phyloP scores from a whole-genome alignment of 331 rosid species.

The Erythrophleum ivorense region DNA sequence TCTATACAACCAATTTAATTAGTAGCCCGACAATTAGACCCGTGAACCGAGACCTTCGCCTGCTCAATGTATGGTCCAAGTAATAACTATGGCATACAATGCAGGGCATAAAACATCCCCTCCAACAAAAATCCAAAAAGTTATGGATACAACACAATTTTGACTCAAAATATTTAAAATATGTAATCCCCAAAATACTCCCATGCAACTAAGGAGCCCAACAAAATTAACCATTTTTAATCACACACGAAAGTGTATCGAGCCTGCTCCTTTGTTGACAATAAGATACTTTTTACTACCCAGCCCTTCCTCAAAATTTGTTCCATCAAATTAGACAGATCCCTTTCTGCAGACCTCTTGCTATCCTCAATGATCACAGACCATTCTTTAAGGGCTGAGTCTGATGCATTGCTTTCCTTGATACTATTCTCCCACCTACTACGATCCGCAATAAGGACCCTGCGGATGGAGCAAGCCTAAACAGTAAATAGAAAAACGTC shows the following conservation, averaged over 20 bases:
- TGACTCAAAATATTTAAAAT: not conserved
- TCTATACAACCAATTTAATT: too few species aligned
- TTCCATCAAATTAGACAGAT: slow-evolving; percentile 53
- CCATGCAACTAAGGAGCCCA: slow-evolving; percentile 36
- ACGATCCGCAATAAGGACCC: slow-evolving; percentile 45
- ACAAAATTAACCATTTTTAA: slow-evolving; percentile 38
- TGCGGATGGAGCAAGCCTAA: slow-evolving; percentile 77
- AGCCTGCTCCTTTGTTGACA: slow-evolving; percentile 63
- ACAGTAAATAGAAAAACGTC: not conserved
- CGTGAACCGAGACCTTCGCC: too few species aligned
- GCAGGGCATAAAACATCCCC: not conserved
- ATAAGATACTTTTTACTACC: slow-evolving; percentile 67
- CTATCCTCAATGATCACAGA: slow-evolving; percentile 59
- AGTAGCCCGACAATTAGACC: too few species aligned
- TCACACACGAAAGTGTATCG: slow-evolving; percentile 69
- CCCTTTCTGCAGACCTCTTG: slow-evolving; percentile 59
- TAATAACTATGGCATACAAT: too few species aligned
- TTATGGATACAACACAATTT: not conserved
- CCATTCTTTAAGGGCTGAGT: slow-evolving; percentile 61
- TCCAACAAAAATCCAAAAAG: not conserved
- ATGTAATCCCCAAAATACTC: slow-evolving; percentile 40
- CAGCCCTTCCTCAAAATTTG: slow-evolving; percentile 70
- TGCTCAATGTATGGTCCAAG: too few species aligned
- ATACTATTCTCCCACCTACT: slow-evolving; percentile 45
- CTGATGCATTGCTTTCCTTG: slow-evolving; percentile 43